Evolutionary conservation across 352 stramenopile species (phyloP), one percentile per base, ranked within the genome.

Genomic region (Plasmopara viticola): DNA sequence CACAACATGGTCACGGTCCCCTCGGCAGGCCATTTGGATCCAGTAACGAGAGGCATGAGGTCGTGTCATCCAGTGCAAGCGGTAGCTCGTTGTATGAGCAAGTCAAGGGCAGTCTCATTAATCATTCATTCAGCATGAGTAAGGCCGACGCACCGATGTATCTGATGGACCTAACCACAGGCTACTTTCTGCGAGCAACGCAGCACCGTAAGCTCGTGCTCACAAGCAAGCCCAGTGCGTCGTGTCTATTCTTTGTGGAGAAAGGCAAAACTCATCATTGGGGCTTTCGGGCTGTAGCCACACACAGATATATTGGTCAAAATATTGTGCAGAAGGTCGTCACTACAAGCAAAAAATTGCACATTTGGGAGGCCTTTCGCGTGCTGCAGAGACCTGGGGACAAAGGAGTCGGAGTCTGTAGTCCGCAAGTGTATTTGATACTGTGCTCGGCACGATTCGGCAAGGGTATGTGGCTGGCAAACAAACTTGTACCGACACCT

Each of bases 391-490:
- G 68, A 5, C 72, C 69, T 0, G 63, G 44, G 3, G 67, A 64
- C 10, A 56, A 61, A 18, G 52, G 53, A 0, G 17, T 20, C 3
- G 44, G 57, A 29, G 35, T 2, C 0, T 64, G 53, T 14, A 68
- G 62, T 41, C 66, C 56, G 6, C 53, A 51, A 15, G 66, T 92
- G 14, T 87, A 89, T 50, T 43, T 92, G 31, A 82, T 92, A 37
- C 44, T 92, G 31, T 87, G 79, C 60, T 87, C 77, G 8, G 71
- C 79, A 4, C 71, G 82, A 7, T 92, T 92, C 20, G 82, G 82
- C 13, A 90, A 90, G 50, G 79, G 79, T 56, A 89, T 89, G 79
- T 92, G 75, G 73, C 64, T 87, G 28, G 75, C 73, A 12, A 75
- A 82, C 18, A 77, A 74, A 30, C 31, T 53, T 4, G 62, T 53